These are phyloP conservation scores for Acanthamoeba castellanii DNA, from an alignment of 208 protist genomes.

Conservation along the genomic window DNA sequence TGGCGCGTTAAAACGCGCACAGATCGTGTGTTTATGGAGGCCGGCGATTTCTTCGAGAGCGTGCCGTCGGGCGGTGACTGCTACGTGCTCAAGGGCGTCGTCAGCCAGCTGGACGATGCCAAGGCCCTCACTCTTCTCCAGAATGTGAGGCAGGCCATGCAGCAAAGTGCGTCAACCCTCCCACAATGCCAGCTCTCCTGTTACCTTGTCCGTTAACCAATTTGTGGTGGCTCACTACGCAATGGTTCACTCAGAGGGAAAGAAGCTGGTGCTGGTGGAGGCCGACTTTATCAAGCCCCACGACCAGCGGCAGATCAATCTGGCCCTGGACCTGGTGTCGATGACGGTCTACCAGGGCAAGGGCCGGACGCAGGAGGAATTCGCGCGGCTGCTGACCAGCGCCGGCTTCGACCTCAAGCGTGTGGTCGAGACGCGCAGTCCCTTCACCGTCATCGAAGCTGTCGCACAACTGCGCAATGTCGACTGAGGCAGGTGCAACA, in stretches of 20 bases:
- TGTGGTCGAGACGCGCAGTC: conserved; percentile 48
- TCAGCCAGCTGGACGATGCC: conserved; percentile 44
- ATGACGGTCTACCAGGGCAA: conserved; percentile 42
- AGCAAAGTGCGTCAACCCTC: neutral
- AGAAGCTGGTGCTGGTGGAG: conserved; percentile 52
- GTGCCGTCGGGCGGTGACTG: conserved; percentile 48
- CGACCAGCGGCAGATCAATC: conserved; percentile 19
- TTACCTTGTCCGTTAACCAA: neutral
- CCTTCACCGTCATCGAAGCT: conserved; percentile 66
- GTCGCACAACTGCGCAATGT: neutral
- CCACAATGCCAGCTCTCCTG: neutral
- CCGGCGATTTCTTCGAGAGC: conserved; percentile 39
- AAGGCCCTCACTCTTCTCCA: neutral
- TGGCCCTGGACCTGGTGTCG: conserved; percentile 21
- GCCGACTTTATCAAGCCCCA: conserved; percentile 57
- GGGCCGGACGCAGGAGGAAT: conserved; percentile 1
- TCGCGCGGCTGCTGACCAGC: neutral
- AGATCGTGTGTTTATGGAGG: conserved; percentile 20
- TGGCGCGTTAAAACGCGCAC: no score
- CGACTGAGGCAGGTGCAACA: no score
- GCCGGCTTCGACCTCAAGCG: conserved; percentile 19
- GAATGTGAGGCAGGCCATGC: conserved; percentile 36
- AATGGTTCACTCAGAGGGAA: neutral
- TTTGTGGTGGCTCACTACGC: neutral
- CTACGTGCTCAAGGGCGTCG: conserved; percentile 49